These are phyloP conservation scores for Penicillium rolfsii DNA, from an alignment of 2,329 filamentous ascomycete genomes.

Conservation along the genomic window DNA sequence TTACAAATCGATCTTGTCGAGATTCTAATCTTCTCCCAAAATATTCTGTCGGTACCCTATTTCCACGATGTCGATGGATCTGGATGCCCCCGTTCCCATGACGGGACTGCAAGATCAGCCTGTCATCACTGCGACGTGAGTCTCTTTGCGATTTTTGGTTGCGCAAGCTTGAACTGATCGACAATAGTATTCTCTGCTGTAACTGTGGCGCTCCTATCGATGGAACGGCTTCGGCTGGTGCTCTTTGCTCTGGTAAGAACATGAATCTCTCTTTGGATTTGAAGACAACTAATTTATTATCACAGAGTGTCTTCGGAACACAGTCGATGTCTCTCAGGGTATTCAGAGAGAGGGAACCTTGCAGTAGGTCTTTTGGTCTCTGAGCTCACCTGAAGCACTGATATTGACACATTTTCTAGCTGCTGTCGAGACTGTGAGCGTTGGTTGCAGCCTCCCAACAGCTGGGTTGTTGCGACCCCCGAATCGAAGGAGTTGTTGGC, in stretches of 20 bases:
- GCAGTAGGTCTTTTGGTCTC: slow-evolving; percentile 49
- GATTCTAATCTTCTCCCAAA: slow-evolving; percentile 15
- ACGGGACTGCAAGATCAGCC: slow-evolving; percentile 43
- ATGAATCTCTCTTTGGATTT: background rate
- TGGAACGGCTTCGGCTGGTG: slow-evolving; percentile 81
- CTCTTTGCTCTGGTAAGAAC: slow-evolving; percentile 70
- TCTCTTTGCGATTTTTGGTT: slow-evolving; percentile 20
- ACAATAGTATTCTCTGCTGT: slow-evolving; percentile 83
- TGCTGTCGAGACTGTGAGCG: slow-evolving; percentile 87
- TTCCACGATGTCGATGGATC: slow-evolving; percentile 55
- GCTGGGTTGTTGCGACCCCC: slow-evolving; percentile 80
- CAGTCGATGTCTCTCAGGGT: slow-evolving; percentile 87
- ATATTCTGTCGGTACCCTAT: slow-evolving; percentile 7
- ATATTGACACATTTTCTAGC: background rate
- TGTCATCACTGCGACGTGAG: slow-evolving; percentile 58
- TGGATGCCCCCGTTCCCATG: slow-evolving; percentile 60
- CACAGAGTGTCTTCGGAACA: slow-evolving; percentile 88
- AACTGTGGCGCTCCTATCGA: slow-evolving; percentile 97
- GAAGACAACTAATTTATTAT: background rate
- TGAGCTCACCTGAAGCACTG: background rate
- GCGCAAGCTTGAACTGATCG: slow-evolving; percentile 27
- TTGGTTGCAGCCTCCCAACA: slow-evolving; percentile 84
- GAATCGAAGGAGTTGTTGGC: slow-evolving; percentile 93
- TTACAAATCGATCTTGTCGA: slow-evolving; percentile 27
- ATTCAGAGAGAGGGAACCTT: slow-evolving; percentile 89